A percentile compares a stretch with the other conserved stretches of the same genome.
These are phyloP conservation scores for Camellia oleifera DNA, from an alignment of 179 eudicot species.

Conservation along the genomic window DNA sequence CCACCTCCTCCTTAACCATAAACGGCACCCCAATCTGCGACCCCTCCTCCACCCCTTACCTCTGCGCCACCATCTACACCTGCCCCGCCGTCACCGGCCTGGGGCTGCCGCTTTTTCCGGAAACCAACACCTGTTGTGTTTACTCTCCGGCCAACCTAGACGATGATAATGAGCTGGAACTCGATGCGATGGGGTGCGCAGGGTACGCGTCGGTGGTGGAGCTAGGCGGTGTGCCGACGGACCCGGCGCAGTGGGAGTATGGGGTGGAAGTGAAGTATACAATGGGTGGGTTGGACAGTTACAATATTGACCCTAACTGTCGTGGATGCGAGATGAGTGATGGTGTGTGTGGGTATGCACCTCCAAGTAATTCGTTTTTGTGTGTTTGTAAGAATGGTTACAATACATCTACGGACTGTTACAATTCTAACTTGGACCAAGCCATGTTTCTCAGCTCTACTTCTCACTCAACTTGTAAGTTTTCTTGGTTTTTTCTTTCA, in stretches of 20 bases:
- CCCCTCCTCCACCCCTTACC: conserved; percentile 10
- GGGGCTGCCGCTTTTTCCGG: conserved; percentile 12
- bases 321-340: conserved; percentile 17
- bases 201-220: conserved; percentile 18
- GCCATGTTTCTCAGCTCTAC: background rate
- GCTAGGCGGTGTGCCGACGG: conserved; percentile 18
- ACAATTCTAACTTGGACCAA: background rate
- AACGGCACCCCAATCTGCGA: conserved; percentile 18
- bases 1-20: conserved; percentile 14
- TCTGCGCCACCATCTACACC: conserved; percentile 19
- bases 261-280: conserved; percentile 26
- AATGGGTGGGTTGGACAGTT: conserved; percentile 15
- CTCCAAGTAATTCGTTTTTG: conserved; percentile 18
- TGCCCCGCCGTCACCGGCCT: conserved; percentile 13
- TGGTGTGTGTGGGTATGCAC: conserved; percentile 24
- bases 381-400: conserved; percentile 21
- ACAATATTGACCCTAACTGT: conserved; percentile 17
- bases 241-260: conserved; percentile 20
- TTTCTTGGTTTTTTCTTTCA: background rate
- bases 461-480: background rate
- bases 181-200: conserved; percentile 11
- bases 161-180: conserved; percentile 10
- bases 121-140: conserved; percentile 21
- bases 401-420: conserved; percentile 20
- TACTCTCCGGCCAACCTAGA: conserved; percentile 25